These are phyloP conservation scores for Porphyrellus cyaneotinctus DNA, from an alignment of 768 basidiomycete species.

Conservation along the genomic window DNA sequence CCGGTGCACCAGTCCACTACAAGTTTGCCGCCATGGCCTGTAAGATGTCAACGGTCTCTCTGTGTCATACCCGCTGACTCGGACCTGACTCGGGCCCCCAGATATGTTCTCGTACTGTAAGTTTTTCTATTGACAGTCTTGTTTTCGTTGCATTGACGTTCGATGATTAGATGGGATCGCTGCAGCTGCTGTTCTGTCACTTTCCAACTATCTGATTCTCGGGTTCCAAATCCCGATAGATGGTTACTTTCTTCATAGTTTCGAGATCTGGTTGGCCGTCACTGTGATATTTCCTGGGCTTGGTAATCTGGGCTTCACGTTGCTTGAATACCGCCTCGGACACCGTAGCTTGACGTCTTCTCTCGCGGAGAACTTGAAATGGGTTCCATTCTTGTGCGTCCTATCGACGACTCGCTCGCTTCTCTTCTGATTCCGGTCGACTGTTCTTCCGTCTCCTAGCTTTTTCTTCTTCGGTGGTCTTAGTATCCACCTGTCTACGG, in stretches of 20 bases:
- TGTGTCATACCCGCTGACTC: background rate
- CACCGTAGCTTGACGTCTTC: constrained; percentile 24
- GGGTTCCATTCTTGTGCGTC: constrained; percentile 38
- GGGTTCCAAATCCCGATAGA: constrained; percentile 69
- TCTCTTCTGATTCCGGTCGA: background rate
- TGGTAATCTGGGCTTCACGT: constrained; percentile 66
- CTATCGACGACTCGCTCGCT: background rate
- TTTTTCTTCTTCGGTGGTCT: constrained; percentile 57
- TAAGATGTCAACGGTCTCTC: constrained; percentile 17
- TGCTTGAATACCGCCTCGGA: constrained; percentile 75
- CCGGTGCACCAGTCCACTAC: constrained; percentile 71
- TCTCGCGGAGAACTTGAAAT: constrained; percentile 26
- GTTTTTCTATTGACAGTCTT: constrained; percentile 9
- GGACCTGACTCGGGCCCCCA: too few species aligned
- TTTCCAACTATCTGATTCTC: constrained; percentile 75
- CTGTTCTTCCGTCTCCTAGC: constrained; percentile 4
- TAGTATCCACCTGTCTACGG: constrained; percentile 48
- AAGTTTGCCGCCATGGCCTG: constrained; percentile 64
- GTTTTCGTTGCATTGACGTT: background rate
- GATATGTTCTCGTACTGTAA: constrained; percentile 53
- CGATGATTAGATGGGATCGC: constrained; percentile 49
- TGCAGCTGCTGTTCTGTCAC: constrained; percentile 56
- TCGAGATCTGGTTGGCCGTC: constrained; percentile 80
- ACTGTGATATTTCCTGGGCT: constrained; percentile 71
- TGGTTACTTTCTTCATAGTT: constrained; percentile 71